phyloP scores from a whole-genome alignment of 2,329 filamentous ascomycete species.

The Cladosporium sp. region DNA sequence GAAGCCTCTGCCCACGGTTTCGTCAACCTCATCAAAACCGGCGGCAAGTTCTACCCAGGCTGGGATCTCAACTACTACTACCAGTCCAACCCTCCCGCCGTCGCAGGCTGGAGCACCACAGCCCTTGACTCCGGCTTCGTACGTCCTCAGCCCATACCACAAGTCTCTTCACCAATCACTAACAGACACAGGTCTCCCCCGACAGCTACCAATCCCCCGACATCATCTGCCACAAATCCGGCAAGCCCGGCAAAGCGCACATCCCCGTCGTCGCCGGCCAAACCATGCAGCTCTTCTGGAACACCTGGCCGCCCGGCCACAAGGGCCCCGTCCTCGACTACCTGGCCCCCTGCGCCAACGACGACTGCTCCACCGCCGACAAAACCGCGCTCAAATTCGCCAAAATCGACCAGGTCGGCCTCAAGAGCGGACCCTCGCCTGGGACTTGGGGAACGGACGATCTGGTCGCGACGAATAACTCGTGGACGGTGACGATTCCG shows the following conservation, averaged over 20 bases:
- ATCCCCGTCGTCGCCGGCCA: slow-evolving; percentile 39
- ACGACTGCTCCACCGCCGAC: slow-evolving; percentile 59
- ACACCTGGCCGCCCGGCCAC: slow-evolving; percentile 65
- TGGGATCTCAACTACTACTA: slow-evolving; percentile 21
- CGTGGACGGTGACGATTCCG: slow-evolving; percentile 50
- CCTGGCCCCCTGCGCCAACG: slow-evolving; percentile 59
- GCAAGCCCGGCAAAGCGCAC: slow-evolving; percentile 36
- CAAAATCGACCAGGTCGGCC: slow-evolving; percentile 63
- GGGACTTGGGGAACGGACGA: slow-evolving; percentile 60
- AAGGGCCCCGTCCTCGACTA: slow-evolving; percentile 66
- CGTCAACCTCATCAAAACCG: slow-evolving; percentile 46
- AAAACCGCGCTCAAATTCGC: slow-evolving; percentile 59
- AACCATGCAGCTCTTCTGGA: slow-evolving; percentile 52
- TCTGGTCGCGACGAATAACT: slow-evolving; percentile 53
- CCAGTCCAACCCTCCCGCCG: slow-evolving; percentile 19
- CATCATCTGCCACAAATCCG: slow-evolving; percentile 43
- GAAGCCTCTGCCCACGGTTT: slow-evolving; percentile 47
- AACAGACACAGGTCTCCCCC: slow-evolving; percentile 36
- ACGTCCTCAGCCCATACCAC: background rate
- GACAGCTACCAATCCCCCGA: slow-evolving; percentile 32
- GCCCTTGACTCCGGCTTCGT: slow-evolving; percentile 21
- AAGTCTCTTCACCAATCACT: background rate
- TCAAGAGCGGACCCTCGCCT: slow-evolving; percentile 47
- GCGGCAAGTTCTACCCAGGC: slow-evolving; percentile 48
- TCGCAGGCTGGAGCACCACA: slow-evolving; percentile 17